Conservation (phyloP, 345 rosid genomes). For the Kernera saxatilis region DNA sequence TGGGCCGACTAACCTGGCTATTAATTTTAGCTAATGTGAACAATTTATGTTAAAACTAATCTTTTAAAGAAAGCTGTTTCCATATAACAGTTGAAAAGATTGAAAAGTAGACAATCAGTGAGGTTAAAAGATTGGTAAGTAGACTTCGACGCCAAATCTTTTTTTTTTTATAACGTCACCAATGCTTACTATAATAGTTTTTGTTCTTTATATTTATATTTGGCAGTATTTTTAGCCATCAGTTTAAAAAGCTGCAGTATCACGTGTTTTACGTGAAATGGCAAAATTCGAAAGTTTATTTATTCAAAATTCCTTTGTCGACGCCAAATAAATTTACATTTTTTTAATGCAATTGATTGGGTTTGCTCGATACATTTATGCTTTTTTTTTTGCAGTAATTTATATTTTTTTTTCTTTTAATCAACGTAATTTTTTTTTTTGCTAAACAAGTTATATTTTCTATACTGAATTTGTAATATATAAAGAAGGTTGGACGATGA, state of each 20-base stretch:
- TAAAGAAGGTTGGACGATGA: background rate
- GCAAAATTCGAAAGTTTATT: background rate
- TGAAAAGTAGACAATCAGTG: slow-evolving; percentile 8
- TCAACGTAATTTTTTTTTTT: too few relatives aligned
- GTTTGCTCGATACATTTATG: background rate
- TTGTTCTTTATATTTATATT: background rate
- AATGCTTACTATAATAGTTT: too few relatives aligned
- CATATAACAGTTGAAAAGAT: background rate
- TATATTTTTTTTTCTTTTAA: too few relatives aligned
- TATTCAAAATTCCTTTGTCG: slow-evolving; percentile 15
- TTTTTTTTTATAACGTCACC: too few relatives aligned
- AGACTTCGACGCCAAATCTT: slow-evolving; percentile 10
- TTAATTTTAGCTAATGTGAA: background rate
- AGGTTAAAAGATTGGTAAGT: slow-evolving; percentile 20
- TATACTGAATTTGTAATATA: background rate
- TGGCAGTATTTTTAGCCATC: background rate
- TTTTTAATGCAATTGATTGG: background rate
- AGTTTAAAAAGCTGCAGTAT: slow-evolving; percentile 9
- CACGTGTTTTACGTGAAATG: slow-evolving; percentile 30
- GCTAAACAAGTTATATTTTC: background rate
- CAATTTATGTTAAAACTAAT: background rate
- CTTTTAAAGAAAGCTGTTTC: background rate
- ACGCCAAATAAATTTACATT: background rate
- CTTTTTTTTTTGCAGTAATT: background rate
- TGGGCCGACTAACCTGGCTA: background rate